Evolutionary conservation across 2,329 filamentous ascomycete genomes (phyloP), one percentile per base, ranked within the genome.

Genomic region (Ilyonectria robusta): DNA sequence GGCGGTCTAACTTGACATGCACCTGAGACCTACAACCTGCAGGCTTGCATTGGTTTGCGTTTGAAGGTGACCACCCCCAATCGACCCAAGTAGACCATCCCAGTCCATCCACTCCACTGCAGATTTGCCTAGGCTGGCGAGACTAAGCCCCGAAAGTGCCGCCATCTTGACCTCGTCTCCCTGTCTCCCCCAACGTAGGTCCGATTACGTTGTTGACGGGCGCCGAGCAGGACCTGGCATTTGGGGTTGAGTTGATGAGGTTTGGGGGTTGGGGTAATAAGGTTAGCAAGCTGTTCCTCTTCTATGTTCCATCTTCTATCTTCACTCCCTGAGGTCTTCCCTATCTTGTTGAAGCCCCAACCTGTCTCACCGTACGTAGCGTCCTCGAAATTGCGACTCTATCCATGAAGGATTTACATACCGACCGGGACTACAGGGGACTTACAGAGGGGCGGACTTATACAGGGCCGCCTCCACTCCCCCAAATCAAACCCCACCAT

Each of bases 241-340:
- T 59, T 64, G 29, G 37, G 50, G 48, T 19, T 51, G 23, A 42
- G 56, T 7, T 9, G 51, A n/a, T 65, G 54, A 37, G 62, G 26
- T 42, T 75, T 73, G 70, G 72, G 72, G 72, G 70, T 73, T 74
- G 72, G 72, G 72, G 72, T 68, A 65, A 15, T 40, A 37, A 44
- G 23, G n/a, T 19, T 40, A 48, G 21, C 19, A 3, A 56, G 17
- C 3, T 42, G 7, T 42, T 42, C 29, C 63, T 50, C 48, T 54
- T 31, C 31, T 19, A 44, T n/a, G n/a, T n/a, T 42, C 29, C 63
- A 40, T 50, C 48, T 54, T 31, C 31, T 19, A 44, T n/a, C 44
- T 23, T 26, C n/a, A 8, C 17, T 65, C 63, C 69, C 64, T 69
- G 48, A 53, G 29, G 48, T 53, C 17, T n/a, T n/a, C 9, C n/a